Percentiles rank a stretch among this genome's conserved stretches.
These are phyloP conservation scores for Diospyros lotus DNA, from an alignment of 148 eudicot species.

Conservation along the genomic window DNA sequence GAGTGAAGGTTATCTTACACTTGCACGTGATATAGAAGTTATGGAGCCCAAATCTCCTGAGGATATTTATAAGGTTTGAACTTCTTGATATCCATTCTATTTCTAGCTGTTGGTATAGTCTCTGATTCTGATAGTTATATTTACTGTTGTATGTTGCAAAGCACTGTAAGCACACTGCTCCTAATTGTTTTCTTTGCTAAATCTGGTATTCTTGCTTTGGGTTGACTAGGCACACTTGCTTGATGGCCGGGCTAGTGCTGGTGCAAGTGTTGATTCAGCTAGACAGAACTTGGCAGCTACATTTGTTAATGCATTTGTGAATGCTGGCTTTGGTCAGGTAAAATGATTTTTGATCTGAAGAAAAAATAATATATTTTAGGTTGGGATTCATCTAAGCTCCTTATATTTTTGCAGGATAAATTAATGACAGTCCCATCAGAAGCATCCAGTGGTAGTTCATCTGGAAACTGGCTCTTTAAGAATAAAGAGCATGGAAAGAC, in stretches of 20 bases:
- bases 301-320: slow-evolving; percentile 96
- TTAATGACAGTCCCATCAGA: slow-evolving; percentile 81
- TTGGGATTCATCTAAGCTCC: not conserved
- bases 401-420: slow-evolving; percentile 60
- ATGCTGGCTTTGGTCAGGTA: slow-evolving; percentile 98
- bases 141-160: not conserved
- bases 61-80: slow-evolving; percentile 83
- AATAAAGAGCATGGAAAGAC: slow-evolving; percentile 95
- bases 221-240: slow-evolving; percentile 77
- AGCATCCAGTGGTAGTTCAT: slow-evolving; percentile 61
- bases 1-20: slow-evolving; percentile 92
- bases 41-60: slow-evolving; percentile 98
- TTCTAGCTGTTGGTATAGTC: not conserved
- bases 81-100: not conserved
- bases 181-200: not conserved
- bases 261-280: slow-evolving; percentile 92
- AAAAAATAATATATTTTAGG: not conserved
- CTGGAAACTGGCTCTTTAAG: slow-evolving; percentile 91
- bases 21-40: slow-evolving; percentile 99
- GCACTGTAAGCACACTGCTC: not conserved
- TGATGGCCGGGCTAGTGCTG: slow-evolving; percentile 93
- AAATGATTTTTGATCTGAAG: not conserved
- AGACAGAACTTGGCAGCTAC: slow-evolving; percentile 98
- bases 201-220: slow-evolving; percentile 9
- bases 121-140: not conserved